Base-by-base conservation (phyloP, 306 rosid genomes). In the Fragaria nilgerrensis region DNA sequence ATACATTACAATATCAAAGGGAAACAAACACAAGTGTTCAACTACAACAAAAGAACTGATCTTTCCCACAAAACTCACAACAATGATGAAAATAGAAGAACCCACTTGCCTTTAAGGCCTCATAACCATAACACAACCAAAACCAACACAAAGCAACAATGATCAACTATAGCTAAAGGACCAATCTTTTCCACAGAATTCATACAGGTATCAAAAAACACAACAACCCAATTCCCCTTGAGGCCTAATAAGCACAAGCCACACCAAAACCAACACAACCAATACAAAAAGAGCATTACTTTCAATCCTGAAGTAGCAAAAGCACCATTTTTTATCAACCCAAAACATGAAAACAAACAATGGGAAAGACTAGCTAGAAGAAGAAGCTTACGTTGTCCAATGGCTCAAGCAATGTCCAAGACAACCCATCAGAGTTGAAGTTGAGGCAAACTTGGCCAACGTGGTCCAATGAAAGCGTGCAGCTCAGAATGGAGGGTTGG, bases 371-470 rank as follows among this genome's bases (percentile, higher is more conserved):
- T 7, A 41, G 44, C 10, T 1, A 41, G 44, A 41, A 70, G 58
- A 37, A 44, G 69, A 64, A 70, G 45, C 73, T 82, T 80, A 92
- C 98, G 78, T 62, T 67, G 34, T 78, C 82, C 50, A 81, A 74
- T 5, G 90, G 65, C 14, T 77, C 78, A 19, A 82, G 67, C 67
- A 71, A 78, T 78, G 88, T 80, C 98, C 98, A 95, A 74, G 88
- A 84, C 76, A 95, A 77, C 19, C 90, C 89, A 78, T 89, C 85
- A 14, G 96, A 79, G 67, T 86, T 70, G 62, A 80, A 88, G 86
- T 82, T 81, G 76, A 90, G 86, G 25, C 37, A 25, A 70, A 88
- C 96, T 78, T 88, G 87, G 11, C 96, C 97, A 68, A 84, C 85
- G 72, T 68, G 86, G 80, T 92, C 90, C 87, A 95, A 86, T 66